phyloP scores from a whole-genome alignment of 164 flowering plant genomes.

The Houttuynia cordata region DNA sequence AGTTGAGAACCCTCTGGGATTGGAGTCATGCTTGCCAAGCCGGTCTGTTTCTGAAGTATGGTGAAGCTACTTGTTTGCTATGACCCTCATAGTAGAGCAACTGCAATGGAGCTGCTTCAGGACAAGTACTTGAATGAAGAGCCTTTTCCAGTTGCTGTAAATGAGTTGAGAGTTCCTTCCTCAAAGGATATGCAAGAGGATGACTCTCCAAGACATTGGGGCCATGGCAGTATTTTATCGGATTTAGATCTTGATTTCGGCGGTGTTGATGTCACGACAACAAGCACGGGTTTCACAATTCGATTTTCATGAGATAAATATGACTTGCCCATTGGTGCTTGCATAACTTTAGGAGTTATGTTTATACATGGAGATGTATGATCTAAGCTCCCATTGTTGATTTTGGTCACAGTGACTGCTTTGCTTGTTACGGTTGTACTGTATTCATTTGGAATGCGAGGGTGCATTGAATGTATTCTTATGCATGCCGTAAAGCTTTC shows the following conservation, averaged over 20 bases:
- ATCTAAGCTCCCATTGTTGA: not conserved
- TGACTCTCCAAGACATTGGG: conserved; percentile 38
- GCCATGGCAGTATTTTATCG: conserved; percentile 28
- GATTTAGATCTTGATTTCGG: conserved; percentile 76
- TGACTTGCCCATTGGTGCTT: not conserved
- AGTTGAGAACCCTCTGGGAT: conserved; percentile 46
- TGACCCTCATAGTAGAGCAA: conserved; percentile 64
- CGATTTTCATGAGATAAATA: conserved; percentile 42
- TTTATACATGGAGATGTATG: not conserved
- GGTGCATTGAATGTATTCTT: not conserved
- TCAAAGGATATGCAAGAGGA: conserved; percentile 36
- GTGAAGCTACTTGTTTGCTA: conserved; percentile 52
- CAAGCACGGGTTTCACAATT: conserved; percentile 56
- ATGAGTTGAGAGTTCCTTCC: conserved; percentile 58
- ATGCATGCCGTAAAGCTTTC: not conserved
- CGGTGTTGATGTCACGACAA: conserved; percentile 24
- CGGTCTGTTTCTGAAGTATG: conserved; percentile 46
- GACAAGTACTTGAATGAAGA: conserved; percentile 64
- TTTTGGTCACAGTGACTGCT: not conserved
- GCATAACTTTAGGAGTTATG: not conserved
- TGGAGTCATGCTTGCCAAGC: conserved; percentile 46
- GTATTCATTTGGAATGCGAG: too few relatives aligned
- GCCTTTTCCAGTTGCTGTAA: conserved; percentile 60
- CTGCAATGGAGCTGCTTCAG: conserved; percentile 63
- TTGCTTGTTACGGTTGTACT: not conserved